Evolutionary conservation across 1,284 basidiomycete species (phyloP).

Genomic region (Ceratobasidium sp.): DNA sequence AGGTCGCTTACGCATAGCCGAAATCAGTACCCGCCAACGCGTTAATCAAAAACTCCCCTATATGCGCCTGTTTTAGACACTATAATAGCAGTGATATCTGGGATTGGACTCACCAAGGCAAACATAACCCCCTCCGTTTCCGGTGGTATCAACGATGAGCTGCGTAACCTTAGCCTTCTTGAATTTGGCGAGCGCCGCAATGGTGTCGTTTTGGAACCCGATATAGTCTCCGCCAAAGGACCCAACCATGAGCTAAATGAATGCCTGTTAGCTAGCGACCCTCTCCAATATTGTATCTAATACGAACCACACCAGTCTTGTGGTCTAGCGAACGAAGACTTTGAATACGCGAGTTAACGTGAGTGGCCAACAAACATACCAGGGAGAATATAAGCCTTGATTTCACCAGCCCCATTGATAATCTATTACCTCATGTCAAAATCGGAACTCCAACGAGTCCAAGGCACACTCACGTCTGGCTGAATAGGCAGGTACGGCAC

Average conservation of each 20-base stretch:
- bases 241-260: slow-evolving; percentile 55
- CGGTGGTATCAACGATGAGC: slow-evolving; percentile 70
- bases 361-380: slow-evolving; percentile 49
- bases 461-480: slow-evolving; percentile 60
- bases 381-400: slow-evolving; percentile 71
- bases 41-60: slow-evolving; percentile 51
- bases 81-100: too few relatives aligned
- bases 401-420: slow-evolving; percentile 63
- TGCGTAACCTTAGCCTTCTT: slow-evolving; percentile 64
- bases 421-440: too few relatives aligned
- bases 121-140: slow-evolving; percentile 67
- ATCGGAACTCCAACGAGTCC: too few relatives aligned
- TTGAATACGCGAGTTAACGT: background rate
- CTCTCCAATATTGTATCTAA: slow-evolving; percentile 46
- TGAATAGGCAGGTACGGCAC: slow-evolving; percentile 65
- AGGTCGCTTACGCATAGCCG: slow-evolving; percentile 65
- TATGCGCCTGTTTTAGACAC: slow-evolving; percentile 60
- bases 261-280: background rate
- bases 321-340: slow-evolving; percentile 55
- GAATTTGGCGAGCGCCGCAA: slow-evolving; percentile 64
- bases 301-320: slow-evolving; percentile 69
- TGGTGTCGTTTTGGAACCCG: slow-evolving; percentile 68
- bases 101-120: too few relatives aligned
- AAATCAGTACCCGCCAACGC: slow-evolving; percentile 64
- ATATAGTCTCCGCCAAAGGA: slow-evolving; percentile 65